Percentiles rank a stretch among this genome's conserved stretches.
These are phyloP conservation scores for Dioszegia hungarica DNA, from an alignment of 768 basidiomycete species.

Conservation along the genomic window DNA sequence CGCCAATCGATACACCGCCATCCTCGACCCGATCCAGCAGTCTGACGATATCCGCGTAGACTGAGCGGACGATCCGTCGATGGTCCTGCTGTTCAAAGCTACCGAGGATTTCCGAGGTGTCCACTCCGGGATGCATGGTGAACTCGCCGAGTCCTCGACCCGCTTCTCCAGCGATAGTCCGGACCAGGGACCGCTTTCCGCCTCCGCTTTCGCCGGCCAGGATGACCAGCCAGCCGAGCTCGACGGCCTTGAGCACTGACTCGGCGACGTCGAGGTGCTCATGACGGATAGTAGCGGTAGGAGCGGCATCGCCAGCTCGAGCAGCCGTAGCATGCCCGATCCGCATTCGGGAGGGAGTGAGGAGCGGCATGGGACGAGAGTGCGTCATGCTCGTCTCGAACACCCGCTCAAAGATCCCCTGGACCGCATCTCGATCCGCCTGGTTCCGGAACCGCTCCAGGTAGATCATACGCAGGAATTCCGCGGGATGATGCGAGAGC, in stretches of 20 bases:
- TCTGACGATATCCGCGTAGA: background rate
- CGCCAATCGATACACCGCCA: background rate
- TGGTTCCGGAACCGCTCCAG: slow-evolving; percentile 74
- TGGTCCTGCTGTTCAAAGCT: slow-evolving; percentile 87
- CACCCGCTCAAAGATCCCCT: slow-evolving; percentile 42
- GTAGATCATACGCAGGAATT: slow-evolving; percentile 69
- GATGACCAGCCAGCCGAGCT: slow-evolving; percentile 82
- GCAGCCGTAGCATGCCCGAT: slow-evolving; percentile 60
- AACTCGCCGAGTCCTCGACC: slow-evolving; percentile 70
- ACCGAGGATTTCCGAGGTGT: slow-evolving; percentile 89
- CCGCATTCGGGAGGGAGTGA: slow-evolving; percentile 52
- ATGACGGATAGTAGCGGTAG: slow-evolving; percentile 56
- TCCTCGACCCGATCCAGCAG: background rate
- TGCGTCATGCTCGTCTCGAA: slow-evolving; percentile 52
- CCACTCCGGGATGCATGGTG: slow-evolving; percentile 75
- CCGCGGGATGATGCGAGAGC: slow-evolving; percentile 55
- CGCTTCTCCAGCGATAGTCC: slow-evolving; percentile 63
- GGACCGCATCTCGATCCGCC: slow-evolving; percentile 58
- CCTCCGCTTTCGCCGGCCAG: slow-evolving; percentile 66
- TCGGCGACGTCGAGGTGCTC: slow-evolving; percentile 64
- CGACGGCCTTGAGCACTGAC: slow-evolving; percentile 66
- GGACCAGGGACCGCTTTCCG: slow-evolving; percentile 76
- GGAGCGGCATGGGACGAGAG: slow-evolving; percentile 42
- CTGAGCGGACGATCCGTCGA: background rate
- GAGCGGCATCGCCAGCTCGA: slow-evolving; percentile 44